A percentile compares a stretch with the other conserved stretches of the same genome.
Conservation (phyloP, 1,139 yeast genomes). For the Entelexis paramagnoliae region DNA sequence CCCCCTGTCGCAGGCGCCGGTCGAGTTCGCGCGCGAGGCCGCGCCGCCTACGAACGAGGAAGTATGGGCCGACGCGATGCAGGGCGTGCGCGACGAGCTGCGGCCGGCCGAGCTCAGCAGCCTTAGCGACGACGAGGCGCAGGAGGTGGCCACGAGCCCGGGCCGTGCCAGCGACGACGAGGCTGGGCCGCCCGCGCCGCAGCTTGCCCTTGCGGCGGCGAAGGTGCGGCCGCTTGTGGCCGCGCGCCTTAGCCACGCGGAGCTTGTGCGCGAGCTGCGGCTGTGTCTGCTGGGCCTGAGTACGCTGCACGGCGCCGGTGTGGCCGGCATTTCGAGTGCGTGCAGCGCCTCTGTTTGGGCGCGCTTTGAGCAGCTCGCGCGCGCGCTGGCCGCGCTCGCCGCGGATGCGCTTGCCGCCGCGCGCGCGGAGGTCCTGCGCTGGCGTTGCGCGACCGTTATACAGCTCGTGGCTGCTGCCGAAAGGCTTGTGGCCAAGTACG, state of each 20-base stretch:
- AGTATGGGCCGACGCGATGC: slow-evolving; percentile 27
- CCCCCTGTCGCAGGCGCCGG: slow-evolving; percentile 6
- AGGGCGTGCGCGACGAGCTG: slow-evolving; percentile 9
- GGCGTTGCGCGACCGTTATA: neutral
- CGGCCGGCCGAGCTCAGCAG: neutral
- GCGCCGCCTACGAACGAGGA: slow-evolving; percentile 1
- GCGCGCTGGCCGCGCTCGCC: neutral
- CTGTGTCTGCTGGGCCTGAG: slow-evolving; percentile 8
- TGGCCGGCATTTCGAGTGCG: neutral
- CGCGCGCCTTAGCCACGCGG: slow-evolving; percentile 2
- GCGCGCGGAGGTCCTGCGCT: neutral
- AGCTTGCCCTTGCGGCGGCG: too few relatives aligned
- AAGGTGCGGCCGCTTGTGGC: neutral
- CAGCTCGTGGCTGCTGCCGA: neutral
- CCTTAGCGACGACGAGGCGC: neutral
- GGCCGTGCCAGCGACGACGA: neutral
- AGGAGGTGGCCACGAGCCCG: too few relatives aligned
- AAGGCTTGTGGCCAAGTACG: neutral
- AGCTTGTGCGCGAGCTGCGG: slow-evolving; percentile 10
- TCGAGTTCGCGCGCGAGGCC: neutral
- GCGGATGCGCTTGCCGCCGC: neutral
- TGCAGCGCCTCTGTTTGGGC: slow-evolving; percentile 1
- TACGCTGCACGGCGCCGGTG: neutral
- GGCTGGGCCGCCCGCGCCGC: neutral
- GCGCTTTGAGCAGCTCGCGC: neutral